Conservation (phyloP, 2,329 filamentous ascomycete species). For the Paraconiothyrium sp. region DNA sequence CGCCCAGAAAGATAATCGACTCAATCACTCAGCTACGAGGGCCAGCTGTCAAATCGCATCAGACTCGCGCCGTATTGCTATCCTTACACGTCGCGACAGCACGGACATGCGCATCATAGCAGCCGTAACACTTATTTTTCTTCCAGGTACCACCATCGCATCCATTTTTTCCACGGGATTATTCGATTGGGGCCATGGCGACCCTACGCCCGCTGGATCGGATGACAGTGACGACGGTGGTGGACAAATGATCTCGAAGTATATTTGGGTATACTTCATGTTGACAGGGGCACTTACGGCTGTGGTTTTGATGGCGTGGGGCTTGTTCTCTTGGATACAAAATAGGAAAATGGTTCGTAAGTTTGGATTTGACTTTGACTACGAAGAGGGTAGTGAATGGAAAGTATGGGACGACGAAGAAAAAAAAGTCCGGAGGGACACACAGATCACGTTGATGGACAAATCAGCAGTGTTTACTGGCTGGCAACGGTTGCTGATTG, state of each 20-base stretch:
- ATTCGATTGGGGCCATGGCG: slow-evolving; percentile 24
- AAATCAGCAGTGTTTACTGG: slow-evolving; percentile 9
- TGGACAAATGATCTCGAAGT: slow-evolving; percentile 20
- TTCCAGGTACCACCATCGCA: slow-evolving; percentile 30
- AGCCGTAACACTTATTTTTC: slow-evolving; percentile 29
- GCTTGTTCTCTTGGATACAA: slow-evolving; percentile 25
- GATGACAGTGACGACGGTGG: slow-evolving; percentile 5
- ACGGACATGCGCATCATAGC: slow-evolving; percentile 34
- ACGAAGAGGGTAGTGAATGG: slow-evolving; percentile 8
- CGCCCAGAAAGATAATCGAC: slow-evolving; percentile 28
- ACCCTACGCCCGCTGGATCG: slow-evolving; percentile 11
- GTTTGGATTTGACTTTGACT: slow-evolving; percentile 19
- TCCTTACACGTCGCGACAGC: slow-evolving; percentile 31
- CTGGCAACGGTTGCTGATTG: slow-evolving; percentile 13
- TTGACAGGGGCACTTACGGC: slow-evolving; percentile 26
- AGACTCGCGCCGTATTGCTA: slow-evolving; percentile 25
- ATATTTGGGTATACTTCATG: slow-evolving; percentile 31
- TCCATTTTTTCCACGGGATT: slow-evolving; percentile 25
- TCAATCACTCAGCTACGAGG: slow-evolving; percentile 23
- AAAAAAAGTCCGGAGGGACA: slow-evolving; percentile 18
- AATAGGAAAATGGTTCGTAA: slow-evolving; percentile 22
- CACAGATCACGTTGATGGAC: slow-evolving; percentile 22
- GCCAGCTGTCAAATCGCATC: slow-evolving; percentile 28
- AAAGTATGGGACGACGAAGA: not conserved
- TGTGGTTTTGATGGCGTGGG: slow-evolving; percentile 27